Conservation (phyloP, 169 alveolate genomes). For the Ichthyophthirius multifiliis region DNA sequence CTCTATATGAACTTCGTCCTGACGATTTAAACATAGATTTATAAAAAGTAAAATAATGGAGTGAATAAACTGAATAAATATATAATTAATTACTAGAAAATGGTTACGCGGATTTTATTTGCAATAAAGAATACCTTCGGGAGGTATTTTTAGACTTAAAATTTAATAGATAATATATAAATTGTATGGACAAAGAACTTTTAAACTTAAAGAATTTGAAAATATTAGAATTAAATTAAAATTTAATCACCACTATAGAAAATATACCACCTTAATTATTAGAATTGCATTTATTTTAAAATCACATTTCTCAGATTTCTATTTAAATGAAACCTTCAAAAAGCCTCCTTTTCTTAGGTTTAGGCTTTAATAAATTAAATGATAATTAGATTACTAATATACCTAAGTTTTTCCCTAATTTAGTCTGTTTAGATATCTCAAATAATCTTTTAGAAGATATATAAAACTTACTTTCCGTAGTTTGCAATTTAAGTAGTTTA, state of each 20-base stretch:
- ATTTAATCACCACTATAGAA: background rate
- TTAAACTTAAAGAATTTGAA: background rate
- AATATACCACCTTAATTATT: background rate
- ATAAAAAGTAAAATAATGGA: slow-evolving; percentile 2
- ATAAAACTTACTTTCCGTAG: background rate
- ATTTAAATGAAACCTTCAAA: background rate
- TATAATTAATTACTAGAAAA: slow-evolving; percentile 3
- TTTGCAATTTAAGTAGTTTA: background rate
- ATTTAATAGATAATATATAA: background rate
- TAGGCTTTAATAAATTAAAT: background rate
- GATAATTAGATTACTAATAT: background rate
- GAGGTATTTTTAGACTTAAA: background rate
- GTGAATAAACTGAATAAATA: background rate
- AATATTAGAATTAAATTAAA: background rate
- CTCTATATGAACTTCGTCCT: background rate
- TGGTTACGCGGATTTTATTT: slow-evolving; percentile 20
- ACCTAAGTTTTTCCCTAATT: background rate
- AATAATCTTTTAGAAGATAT: background rate
- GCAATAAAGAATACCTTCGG: background rate
- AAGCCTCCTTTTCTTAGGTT: background rate
- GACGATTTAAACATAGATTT: background rate
- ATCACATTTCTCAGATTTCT: background rate
- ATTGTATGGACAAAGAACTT: slow-evolving; percentile 8
- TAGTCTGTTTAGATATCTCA: background rate
- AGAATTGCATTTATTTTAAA: slow-evolving; percentile 11